Conservation (phyloP, 2,329 filamentous ascomycete species). For the Sordariomycetes sp. region DNA sequence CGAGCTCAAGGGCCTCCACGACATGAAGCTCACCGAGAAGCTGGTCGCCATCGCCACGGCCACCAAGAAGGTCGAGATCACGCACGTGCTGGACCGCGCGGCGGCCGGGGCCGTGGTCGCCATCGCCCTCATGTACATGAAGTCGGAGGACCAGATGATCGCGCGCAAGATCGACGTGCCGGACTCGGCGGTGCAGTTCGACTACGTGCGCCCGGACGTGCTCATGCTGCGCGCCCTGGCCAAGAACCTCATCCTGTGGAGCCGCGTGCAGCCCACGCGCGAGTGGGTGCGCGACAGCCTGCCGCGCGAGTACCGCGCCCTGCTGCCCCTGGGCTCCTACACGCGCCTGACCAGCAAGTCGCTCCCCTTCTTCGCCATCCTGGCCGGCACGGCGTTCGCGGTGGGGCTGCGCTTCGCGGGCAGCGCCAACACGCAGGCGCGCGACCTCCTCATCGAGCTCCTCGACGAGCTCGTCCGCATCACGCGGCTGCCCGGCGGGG, state of each 20-base stretch:
- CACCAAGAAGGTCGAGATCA: slow-evolving; percentile 81
- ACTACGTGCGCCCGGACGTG: slow-evolving; percentile 89
- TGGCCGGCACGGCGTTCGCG: slow-evolving; percentile 79
- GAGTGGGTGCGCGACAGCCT: slow-evolving; percentile 69
- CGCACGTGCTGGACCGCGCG: slow-evolving; percentile 86
- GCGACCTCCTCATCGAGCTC: slow-evolving; percentile 74
- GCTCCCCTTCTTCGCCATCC: slow-evolving; percentile 84
- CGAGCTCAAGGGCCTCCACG: slow-evolving; percentile 78
- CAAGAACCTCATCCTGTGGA: slow-evolving; percentile 89
- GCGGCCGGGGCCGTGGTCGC: slow-evolving; percentile 90
- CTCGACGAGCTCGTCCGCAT: slow-evolving; percentile 80
- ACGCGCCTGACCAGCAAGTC: slow-evolving; percentile 65
- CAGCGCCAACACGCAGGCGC: slow-evolving; percentile 56
- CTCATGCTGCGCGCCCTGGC: slow-evolving; percentile 83
- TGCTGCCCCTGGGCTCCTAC: slow-evolving; percentile 49
- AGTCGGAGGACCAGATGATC: slow-evolving; percentile 78
- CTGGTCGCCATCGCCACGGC: slow-evolving; percentile 77
- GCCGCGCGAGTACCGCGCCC: slow-evolving; percentile 55
- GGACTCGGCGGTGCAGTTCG: slow-evolving; percentile 81
- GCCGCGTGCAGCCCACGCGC: slow-evolving; percentile 60
- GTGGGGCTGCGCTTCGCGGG: slow-evolving; percentile 66
- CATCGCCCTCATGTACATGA: slow-evolving; percentile 90
- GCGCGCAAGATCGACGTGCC: slow-evolving; percentile 91
- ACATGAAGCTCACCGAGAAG: slow-evolving; percentile 87
- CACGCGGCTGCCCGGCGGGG: slow-evolving; percentile 30